These are phyloP conservation scores for Neofusicoccum kwambonambiense DNA, from an alignment of 2,329 filamentous ascomycete genomes.

Conservation along the genomic window DNA sequence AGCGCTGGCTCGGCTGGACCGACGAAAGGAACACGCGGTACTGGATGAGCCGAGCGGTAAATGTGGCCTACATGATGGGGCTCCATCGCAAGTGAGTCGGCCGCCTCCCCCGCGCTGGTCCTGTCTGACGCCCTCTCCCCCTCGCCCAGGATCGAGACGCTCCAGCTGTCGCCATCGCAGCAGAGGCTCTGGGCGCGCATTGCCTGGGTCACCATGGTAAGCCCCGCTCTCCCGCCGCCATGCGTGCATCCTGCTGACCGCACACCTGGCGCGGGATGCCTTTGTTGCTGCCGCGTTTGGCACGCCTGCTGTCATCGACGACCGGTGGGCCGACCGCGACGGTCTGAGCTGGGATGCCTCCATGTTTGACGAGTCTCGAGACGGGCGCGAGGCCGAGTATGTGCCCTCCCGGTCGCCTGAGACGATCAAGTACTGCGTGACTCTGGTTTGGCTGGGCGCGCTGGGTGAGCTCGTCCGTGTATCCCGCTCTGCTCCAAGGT, in stretches of 20 bases:
- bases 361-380: not conserved
- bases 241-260: not conserved
- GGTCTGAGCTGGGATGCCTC: not conserved
- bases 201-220: conserved; percentile 3
- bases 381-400: not conserved
- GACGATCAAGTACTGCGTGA: not conserved
- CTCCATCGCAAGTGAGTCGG: not conserved
- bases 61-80: conserved; percentile 6
- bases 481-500: too few species aligned
- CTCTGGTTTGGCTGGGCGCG: not conserved
- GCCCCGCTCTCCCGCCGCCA: not conserved
- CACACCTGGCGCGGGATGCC: not conserved
- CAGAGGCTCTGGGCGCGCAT: not conserved
- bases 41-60: not conserved
- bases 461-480: not conserved
- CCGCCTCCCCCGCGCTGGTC: not conserved
- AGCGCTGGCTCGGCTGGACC: conserved; percentile 12
- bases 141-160: not conserved
- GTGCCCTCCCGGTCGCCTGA: not conserved
- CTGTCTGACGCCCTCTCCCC: too few species aligned
- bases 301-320: not conserved
- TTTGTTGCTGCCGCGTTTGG: not conserved
- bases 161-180: not conserved
- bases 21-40: conserved; percentile 12
- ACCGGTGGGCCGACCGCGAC: not conserved